Evolutionary conservation across 768 basidiomycete species (phyloP), one percentile per base, ranked within the genome.

Genomic region (Termitomyces sp.): DNA sequence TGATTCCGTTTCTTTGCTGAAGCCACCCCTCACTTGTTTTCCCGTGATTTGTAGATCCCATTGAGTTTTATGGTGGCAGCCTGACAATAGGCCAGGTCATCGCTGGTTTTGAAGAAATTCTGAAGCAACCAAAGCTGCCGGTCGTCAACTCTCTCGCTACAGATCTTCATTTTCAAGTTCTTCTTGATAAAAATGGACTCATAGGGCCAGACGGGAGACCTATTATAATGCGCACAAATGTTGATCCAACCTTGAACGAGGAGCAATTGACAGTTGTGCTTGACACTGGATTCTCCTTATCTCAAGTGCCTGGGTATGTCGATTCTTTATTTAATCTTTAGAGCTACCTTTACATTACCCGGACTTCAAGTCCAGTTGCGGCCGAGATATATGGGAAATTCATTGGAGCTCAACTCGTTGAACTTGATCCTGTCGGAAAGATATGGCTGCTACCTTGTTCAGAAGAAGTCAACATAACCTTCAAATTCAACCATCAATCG

Each of bases 221-320:
- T 18, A 80, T 87, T 46, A 64, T 72, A 20, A 64, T 84, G 49
- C 67, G 63, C 4, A 81, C 83, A 0, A 71, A 68, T 30, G 86
- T 88, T 16, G 65, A 72, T 10, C 71, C 77, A 33, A 73, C 75
- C 1, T 69, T 71, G 30, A 70, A 80, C 49, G 71, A 70, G 10
- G 72, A 72, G 16, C 83, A 83, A 62, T 72, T 82, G 8, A 86
- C 85, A 1, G 81, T 81, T 4, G 75, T 91, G 3, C 72, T 90
- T 33, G 89, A 91, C 67, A 84, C 86, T 4, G 89, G 89, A 0
- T 89, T 87, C 68, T 79, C 86, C 0, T 73, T 89, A 2, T 80
- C 86, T 13, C 88, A 89, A 67, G 77, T 88, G 41, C 77, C 85
- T 53, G 63, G 73, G 82, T 82, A 67, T 49, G 74, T 68, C 2